These are phyloP conservation scores for Aquilaria malaccensis DNA, from an alignment of 345 rosid species.

Conservation along the genomic window DNA sequence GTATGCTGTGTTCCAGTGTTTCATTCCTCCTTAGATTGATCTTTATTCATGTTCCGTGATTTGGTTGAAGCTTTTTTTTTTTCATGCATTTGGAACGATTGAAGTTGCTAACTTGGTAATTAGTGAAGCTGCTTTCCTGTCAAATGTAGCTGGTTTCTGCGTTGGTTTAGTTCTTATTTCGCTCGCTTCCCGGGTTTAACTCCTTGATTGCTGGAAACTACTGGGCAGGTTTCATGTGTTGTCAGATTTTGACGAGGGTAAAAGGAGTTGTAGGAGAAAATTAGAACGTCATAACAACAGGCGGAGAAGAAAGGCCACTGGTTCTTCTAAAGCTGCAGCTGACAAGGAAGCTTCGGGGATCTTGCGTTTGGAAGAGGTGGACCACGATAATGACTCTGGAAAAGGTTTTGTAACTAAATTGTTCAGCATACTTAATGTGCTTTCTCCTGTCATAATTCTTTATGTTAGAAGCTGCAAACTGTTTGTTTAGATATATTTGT, in stretches of 20 bases:
- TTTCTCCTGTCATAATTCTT: neutral
- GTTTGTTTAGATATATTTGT: conserved; percentile 4
- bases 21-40: neutral
- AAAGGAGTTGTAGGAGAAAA: conserved; percentile 89
- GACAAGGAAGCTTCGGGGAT: conserved; percentile 34
- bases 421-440: neutral
- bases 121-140: too few species aligned
- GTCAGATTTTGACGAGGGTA: conserved; percentile 87
- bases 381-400: conserved; percentile 49
- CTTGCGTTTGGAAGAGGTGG: conserved; percentile 31
- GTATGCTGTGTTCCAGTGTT: conserved; percentile 23
- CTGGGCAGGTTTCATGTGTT: conserved; percentile 74
- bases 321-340: conserved; percentile 30
- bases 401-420: conserved; percentile 37
- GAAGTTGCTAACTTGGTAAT: too few species aligned
- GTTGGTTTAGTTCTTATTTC: neutral
- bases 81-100: too few species aligned
- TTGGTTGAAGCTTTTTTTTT: too few species aligned
- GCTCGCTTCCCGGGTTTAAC: neutral
- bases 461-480: neutral
- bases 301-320: conserved; percentile 60
- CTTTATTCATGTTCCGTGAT: neutral
- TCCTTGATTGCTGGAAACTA: conserved; percentile 1
- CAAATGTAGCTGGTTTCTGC: too few species aligned
- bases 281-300: conserved; percentile 87